Evolutionary conservation across 495 filamentous ascomycete species (phyloP).

Genomic region (Penicillium turbatum): DNA sequence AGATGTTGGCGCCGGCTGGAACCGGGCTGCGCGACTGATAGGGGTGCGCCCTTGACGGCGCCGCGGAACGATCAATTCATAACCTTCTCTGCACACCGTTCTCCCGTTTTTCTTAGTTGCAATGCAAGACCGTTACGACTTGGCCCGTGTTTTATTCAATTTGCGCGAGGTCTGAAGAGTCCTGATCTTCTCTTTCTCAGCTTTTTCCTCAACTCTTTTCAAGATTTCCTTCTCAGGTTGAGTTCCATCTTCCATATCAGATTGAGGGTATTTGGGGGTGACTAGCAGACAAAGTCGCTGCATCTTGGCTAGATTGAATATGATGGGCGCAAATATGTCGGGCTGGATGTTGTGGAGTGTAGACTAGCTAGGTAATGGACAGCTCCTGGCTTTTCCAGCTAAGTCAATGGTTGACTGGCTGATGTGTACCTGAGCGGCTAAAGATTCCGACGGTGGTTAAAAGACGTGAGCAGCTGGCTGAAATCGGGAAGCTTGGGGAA

Average conservation of each 20-base stretch:
- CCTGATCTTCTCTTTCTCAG: constrained; percentile 5
- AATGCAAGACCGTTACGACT: constrained; percentile 46
- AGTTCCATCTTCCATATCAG: neutral
- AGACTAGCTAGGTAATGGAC: neutral
- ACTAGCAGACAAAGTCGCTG: neutral
- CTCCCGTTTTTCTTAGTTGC: constrained; percentile 37
- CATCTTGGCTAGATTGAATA: neutral
- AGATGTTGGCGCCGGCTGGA: constrained; percentile 38
- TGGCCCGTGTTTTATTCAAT: constrained; percentile 17
- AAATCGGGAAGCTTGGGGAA: neutral
- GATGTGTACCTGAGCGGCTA: neutral
- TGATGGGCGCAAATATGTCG: neutral
- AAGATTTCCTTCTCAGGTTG: neutral
- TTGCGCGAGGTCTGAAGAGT: neutral
- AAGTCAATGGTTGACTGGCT: neutral
- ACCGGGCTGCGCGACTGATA: constrained; percentile 34
- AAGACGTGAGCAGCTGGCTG: neutral
- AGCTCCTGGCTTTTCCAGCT: neutral
- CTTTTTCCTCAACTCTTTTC: neutral
- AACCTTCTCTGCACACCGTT: constrained; percentile 27
- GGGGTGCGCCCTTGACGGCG: constrained; percentile 14
- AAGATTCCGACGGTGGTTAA: neutral
- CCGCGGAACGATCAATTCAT: constrained; percentile 31
- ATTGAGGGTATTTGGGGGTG: neutral
- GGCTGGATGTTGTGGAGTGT: neutral